Base-by-base conservation (phyloP, 2,329 filamentous ascomycete species). In the Botryotinia narcissicola region DNA sequence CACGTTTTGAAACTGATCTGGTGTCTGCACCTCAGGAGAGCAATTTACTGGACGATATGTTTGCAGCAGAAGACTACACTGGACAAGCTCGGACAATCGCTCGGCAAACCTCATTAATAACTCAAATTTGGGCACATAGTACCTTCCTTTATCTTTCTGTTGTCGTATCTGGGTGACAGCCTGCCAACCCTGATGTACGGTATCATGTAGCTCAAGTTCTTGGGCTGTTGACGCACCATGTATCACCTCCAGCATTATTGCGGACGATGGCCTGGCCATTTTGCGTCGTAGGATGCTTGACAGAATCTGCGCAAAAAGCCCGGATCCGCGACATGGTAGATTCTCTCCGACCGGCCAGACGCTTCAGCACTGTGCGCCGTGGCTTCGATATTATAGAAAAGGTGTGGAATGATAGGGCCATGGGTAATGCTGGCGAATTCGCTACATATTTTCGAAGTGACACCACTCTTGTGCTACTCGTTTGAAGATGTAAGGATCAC, bases 361-460 rank as follows among this genome's bases (percentile, higher is more conserved):
- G 85, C 78, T 86, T 84, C 42, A 75, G 76, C 54, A 76, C 77
- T 22, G 72, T 73, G 51, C 75, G 71, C 16, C 77, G 76, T 44
- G 75, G 75, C 71, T 74, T 77, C 59, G 76, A 77, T 69, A 79
- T 79, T 40, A 78, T 79, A 74, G 76, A 78, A 42, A 75, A 74
- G 70, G 75, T 76, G 42, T 79, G 77, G 78, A 48, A 66, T 16
- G 74, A 73, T 42, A 77, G 74, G 61, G 72, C 54, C 69, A 48
- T 35, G 72, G 66, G 70, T 48, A 64, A 74, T 73, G 22, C 66
- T 67, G 66, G 73, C 9, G 79, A 81, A 67, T 72, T 82, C 5
- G 78, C 80, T 72, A 74, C 73, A 16, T 82, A 78, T 61, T 81
- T 82, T 73, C 75, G 77, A 76, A 77, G 68, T 62, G 77, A 80